These are phyloP conservation scores for Geotrichum cucujoidarum DNA, from an alignment of 1,139 yeast species.

Conservation along the genomic window DNA sequence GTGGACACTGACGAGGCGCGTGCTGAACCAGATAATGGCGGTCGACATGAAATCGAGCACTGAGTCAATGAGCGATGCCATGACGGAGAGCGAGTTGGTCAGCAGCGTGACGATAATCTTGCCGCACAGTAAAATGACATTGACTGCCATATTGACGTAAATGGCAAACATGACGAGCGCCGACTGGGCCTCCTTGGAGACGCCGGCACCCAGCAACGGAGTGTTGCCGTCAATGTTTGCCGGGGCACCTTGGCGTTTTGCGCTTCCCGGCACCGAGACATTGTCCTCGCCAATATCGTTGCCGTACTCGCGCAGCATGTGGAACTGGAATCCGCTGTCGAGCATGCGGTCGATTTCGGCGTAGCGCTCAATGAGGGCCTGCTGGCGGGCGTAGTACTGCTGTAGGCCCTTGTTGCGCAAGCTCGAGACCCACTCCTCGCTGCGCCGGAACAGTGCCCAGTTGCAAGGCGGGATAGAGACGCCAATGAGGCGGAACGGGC, in stretches of 20 bases:
- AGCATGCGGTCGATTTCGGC: constrained; percentile 59
- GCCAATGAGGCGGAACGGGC: constrained; percentile 59
- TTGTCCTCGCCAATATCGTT: constrained; percentile 35
- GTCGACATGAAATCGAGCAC: constrained; percentile 71
- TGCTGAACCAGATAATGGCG: constrained; percentile 61
- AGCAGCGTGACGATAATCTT: constrained; percentile 57
- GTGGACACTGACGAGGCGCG: constrained; percentile 51
- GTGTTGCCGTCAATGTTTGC: constrained; percentile 59
- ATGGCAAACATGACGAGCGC: constrained; percentile 55
- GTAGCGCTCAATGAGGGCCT: constrained; percentile 54
- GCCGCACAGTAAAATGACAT: constrained; percentile 56
- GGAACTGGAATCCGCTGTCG: constrained; percentile 66
- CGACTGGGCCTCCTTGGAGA: constrained; percentile 39
- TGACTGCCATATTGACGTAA: constrained; percentile 57
- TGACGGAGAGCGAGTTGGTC: constrained; percentile 66
- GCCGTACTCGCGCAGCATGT: constrained; percentile 60
- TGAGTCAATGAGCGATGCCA: constrained; percentile 77
- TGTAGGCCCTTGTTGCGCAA: constrained; percentile 30
- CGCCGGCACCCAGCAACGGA: constrained; percentile 47
- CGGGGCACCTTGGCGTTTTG: constrained; percentile 44
- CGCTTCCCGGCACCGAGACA: constrained; percentile 9
- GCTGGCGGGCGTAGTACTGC: constrained; percentile 43
- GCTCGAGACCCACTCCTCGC: constrained; percentile 30
- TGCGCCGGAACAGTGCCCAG: constrained; percentile 43
- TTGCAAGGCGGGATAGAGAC: constrained; percentile 43